Conservation (phyloP, 768 basidiomycete species). For the Daedaleopsis sinensis region DNA sequence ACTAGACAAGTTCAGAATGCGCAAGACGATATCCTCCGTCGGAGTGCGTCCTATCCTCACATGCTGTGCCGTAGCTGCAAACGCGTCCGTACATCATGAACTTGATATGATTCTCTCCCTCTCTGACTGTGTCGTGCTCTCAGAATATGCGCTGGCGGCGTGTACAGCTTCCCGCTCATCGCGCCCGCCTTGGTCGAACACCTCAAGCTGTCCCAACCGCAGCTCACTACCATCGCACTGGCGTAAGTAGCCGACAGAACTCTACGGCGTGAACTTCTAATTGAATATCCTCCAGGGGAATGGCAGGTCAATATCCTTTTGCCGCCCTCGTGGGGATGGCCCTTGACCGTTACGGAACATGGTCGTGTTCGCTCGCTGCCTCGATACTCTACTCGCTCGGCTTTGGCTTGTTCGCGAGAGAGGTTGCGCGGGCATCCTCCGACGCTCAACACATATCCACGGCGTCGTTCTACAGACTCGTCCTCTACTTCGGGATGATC, state of each 20-base stretch:
- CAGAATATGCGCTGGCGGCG: conserved; percentile 78
- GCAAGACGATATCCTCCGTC: background rate
- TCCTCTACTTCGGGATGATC: conserved; percentile 60
- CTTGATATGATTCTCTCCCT: background rate
- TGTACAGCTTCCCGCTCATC: conserved; percentile 79
- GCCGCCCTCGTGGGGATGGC: conserved; percentile 70
- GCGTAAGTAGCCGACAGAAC: conserved; percentile 51
- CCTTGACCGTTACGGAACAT: conserved; percentile 69
- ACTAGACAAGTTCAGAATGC: background rate
- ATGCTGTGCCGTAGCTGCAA: conserved; percentile 57
- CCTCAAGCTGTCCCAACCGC: conserved; percentile 71
- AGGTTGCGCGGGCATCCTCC: conserved; percentile 52
- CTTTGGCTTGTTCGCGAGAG: conserved; percentile 63
- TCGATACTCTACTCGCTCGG: conserved; percentile 60
- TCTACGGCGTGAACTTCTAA: background rate
- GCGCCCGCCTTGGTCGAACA: conserved; percentile 62
- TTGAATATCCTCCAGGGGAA: conserved; percentile 51
- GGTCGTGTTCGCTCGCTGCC: conserved; percentile 65
- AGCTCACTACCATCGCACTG: conserved; percentile 76
- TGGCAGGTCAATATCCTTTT: conserved; percentile 82
- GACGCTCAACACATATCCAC: conserved; percentile 37
- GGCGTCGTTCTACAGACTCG: conserved; percentile 54
- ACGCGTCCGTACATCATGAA: conserved; percentile 54
- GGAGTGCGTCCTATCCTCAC: background rate
- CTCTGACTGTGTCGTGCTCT: background rate